Evolutionary conservation across 78 protist species (phyloP).

Genomic region (Dictyostelium capitatum): DNA sequence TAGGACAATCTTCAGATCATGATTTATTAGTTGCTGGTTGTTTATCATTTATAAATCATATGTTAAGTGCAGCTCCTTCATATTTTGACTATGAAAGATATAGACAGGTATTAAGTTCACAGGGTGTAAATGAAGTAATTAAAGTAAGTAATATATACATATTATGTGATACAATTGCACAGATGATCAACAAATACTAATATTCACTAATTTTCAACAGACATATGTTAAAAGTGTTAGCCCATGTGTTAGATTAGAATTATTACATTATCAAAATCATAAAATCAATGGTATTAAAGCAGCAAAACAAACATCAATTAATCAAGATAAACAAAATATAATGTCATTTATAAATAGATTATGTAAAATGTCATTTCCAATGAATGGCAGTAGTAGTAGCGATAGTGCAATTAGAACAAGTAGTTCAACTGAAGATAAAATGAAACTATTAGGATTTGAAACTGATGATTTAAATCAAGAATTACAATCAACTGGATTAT

Average conservation of each 20-base stretch:
- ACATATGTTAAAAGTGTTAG: conserved; percentile 54
- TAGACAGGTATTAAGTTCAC: conserved; percentile 49
- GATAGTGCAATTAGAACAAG: not conserved
- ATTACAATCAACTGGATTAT: conserved; percentile 37
- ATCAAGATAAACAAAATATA: conserved; percentile 2
- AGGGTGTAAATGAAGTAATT: conserved; percentile 68
- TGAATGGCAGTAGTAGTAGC: too few species aligned
- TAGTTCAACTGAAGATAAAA: not conserved
- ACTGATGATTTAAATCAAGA: not conserved
- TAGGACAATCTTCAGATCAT: not conserved
- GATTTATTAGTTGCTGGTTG: conserved; percentile 64
- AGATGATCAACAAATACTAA: too few species aligned
- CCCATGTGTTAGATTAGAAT: conserved; percentile 66
- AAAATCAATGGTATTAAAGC: conserved; percentile 28
- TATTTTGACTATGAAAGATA: conserved; percentile 73
- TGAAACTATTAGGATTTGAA: conserved; percentile 43
- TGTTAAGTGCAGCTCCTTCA: conserved; percentile 65
- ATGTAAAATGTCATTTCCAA: conserved; percentile 62
- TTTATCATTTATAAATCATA: conserved; percentile 73
- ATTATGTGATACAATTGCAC: too few species aligned
- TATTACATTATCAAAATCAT: conserved; percentile 75
- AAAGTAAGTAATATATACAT: not conserved
- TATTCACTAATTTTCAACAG: not conserved
- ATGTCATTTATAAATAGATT: conserved; percentile 49
- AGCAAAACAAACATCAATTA: conserved; percentile 35